Percentiles rank a stretch among this genome's conserved stretches.
These are phyloP conservation scores for Stachybotrys elegans DNA, from an alignment of 2,329 filamentous ascomycete genomes.

Conservation along the genomic window DNA sequence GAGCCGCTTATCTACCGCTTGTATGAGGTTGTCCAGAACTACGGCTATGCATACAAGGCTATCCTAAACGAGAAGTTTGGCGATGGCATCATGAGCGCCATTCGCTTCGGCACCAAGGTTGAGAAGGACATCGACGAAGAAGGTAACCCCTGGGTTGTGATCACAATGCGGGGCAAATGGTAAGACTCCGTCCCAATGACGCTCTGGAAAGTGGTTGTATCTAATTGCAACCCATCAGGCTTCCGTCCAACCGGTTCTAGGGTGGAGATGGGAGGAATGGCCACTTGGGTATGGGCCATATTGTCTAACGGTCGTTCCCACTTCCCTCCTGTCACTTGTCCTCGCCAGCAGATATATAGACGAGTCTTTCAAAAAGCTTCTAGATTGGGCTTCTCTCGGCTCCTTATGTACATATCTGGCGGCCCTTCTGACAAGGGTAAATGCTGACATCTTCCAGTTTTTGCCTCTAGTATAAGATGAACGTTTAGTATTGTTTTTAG, in stretches of 20 bases:
- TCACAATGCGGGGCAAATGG: conserved; percentile 81
- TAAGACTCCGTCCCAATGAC: conserved; percentile 36
- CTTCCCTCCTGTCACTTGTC: neutral
- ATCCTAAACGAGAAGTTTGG: conserved; percentile 93
- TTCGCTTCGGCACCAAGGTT: conserved; percentile 83
- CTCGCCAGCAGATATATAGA: neutral
- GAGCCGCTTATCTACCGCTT: conserved; percentile 68
- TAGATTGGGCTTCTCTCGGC: neutral
- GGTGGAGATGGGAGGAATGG: neutral
- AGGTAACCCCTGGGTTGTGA: conserved; percentile 77
- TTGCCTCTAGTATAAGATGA: no score
- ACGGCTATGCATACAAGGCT: conserved; percentile 93
- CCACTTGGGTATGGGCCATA: neutral
- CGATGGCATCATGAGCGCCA: conserved; percentile 95
- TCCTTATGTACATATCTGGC: neutral
- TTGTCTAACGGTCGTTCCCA: neutral
- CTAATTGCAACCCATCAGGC: no score
- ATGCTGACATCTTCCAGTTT: no score
- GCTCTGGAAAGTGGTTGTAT: neutral
- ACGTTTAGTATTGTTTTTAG: no score
- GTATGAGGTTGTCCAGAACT: conserved; percentile 95
- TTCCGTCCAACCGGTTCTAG: neutral
- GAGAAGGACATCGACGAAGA: conserved; percentile 89
- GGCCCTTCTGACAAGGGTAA: no score
- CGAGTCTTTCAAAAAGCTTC: neutral